Conservation (phyloP, 345 rosid genomes). For the Salix suchowensis region DNA sequence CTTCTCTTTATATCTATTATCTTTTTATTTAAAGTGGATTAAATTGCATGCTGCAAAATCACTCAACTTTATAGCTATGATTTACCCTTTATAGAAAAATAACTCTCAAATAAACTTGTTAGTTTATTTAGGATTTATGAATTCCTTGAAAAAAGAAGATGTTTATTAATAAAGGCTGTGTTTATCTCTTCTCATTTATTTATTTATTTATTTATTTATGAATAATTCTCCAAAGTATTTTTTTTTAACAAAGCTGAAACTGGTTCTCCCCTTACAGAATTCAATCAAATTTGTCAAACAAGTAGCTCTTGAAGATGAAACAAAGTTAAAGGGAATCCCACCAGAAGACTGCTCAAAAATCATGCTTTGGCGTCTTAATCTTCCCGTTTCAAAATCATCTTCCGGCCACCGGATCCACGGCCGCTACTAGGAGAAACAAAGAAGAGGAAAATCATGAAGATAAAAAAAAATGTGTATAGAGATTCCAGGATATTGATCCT, state of each 20-base stretch:
- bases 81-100: no score
- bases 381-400: slow-evolving; percentile 11
- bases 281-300: slow-evolving; percentile 80
- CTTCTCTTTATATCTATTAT: no score
- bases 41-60: no score
- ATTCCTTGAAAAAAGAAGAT: neutral
- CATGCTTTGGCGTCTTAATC: slow-evolving; percentile 76
- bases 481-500: neutral
- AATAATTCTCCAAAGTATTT: no score
- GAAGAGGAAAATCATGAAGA: neutral
- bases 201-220: no score
- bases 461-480: neutral
- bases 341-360: slow-evolving; percentile 70
- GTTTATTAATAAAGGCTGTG: neutral
- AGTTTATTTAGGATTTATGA: neutral
- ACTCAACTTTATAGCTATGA: no score
- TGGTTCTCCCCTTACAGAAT: slow-evolving; percentile 37
- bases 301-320: slow-evolving; percentile 74
- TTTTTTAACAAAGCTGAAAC: no score
- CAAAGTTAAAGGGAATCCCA: slow-evolving; percentile 70
- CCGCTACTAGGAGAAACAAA: neutral
- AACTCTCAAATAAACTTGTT: no score
- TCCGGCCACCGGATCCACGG: no score
- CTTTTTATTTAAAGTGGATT: no score
- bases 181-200: neutral